Conservation (phyloP, 305 asterid genomes). For the Plantago lanceolata region DNA sequence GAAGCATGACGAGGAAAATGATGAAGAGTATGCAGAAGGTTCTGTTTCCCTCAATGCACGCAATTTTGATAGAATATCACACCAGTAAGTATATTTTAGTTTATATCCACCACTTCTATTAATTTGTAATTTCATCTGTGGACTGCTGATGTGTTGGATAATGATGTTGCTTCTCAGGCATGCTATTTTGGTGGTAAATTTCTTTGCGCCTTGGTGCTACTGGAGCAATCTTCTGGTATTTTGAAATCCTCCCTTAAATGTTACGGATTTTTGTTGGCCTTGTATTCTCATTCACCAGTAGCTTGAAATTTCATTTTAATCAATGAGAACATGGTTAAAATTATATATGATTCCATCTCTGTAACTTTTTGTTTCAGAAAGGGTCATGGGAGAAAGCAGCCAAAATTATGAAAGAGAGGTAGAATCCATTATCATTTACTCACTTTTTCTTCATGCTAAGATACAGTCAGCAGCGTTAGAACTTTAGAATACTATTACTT, state of each 20-base stretch:
- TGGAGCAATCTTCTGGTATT: conserved; percentile 95
- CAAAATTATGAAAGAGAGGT: conserved; percentile 84
- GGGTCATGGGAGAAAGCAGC: conserved; percentile 99
- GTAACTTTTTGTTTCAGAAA: conserved; percentile 52
- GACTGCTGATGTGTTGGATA: conserved; percentile 19
- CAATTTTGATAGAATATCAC: conserved; percentile 78
- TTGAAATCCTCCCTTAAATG: conserved; percentile 9
- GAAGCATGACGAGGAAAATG: conserved; percentile 77
- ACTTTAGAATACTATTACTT: conserved; percentile 22
- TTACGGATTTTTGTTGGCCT: not conserved
- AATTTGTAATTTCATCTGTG: conserved; percentile 16
- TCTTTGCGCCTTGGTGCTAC: conserved; percentile 96
- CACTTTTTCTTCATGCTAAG: conserved; percentile 22
- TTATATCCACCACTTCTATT: conserved; percentile 15
- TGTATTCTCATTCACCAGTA: not conserved
- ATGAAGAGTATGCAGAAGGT: conserved; percentile 88
- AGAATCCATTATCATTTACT: conserved; percentile 23
- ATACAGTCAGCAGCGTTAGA: conserved; percentile 19
- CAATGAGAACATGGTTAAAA: conserved; percentile 12
- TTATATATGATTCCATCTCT: conserved; percentile 20
- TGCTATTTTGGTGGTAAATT: conserved; percentile 80
- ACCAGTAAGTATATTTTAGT: conserved; percentile 53
- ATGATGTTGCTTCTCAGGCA: conserved; percentile 45
- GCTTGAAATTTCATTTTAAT: conserved; percentile 13
- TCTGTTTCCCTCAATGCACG: conserved; percentile 56